Evolutionary conservation across 768 basidiomycete genomes (phyloP).

Genomic region (Suillus occidentalis): DNA sequence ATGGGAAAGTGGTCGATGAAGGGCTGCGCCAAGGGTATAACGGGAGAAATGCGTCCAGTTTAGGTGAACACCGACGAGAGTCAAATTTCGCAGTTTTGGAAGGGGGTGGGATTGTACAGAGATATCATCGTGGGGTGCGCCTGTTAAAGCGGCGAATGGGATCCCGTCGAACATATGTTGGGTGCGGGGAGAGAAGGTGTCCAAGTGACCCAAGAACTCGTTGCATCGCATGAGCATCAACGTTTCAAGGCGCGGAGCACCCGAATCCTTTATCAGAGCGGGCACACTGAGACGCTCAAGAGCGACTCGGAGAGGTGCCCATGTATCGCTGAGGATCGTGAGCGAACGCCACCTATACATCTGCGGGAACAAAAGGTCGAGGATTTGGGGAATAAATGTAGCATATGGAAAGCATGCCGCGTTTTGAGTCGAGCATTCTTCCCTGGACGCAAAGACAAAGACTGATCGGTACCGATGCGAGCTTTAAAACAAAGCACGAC

Average conservation of each 20-base stretch:
- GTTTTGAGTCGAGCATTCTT: slow-evolving; percentile 5
- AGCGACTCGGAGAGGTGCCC: slow-evolving; percentile 57
- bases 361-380: slow-evolving; percentile 52
- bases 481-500: slow-evolving; percentile 1
- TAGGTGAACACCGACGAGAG: slow-evolving; percentile 57
- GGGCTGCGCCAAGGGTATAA: slow-evolving; percentile 13
- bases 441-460: slow-evolving; percentile 3
- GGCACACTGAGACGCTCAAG: slow-evolving; percentile 43
- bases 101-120: slow-evolving; percentile 24
- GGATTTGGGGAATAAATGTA: slow-evolving; percentile 14
- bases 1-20: background rate
- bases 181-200: slow-evolving; percentile 42
- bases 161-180: slow-evolving; percentile 40
- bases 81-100: slow-evolving; percentile 48
- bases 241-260: slow-evolving; percentile 40
- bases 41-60: slow-evolving; percentile 47
- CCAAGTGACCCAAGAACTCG: slow-evolving; percentile 49
- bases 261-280: slow-evolving; percentile 32
- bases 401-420: slow-evolving; percentile 9
- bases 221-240: slow-evolving; percentile 62
- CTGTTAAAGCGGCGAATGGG: slow-evolving; percentile 22
- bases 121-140: background rate
- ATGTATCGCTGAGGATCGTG: slow-evolving; percentile 54
- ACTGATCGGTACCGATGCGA: background rate
- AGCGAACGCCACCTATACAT: slow-evolving; percentile 53